Conservation (phyloP, 169 alveolate genomes). For the Plasmodium gaboni region DNA sequence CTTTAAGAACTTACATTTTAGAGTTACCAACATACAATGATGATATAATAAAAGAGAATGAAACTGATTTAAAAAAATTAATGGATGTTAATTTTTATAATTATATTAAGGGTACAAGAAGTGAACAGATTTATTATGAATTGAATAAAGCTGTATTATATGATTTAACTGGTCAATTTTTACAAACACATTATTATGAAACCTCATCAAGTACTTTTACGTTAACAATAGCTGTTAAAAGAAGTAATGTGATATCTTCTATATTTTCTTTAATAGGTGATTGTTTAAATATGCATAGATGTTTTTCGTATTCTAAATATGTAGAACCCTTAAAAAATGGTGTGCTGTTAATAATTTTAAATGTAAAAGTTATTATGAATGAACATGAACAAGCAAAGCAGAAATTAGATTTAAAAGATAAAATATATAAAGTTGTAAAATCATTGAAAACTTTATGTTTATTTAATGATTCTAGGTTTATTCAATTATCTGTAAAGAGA, state of each 20-base stretch:
- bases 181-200: conserved; percentile 80
- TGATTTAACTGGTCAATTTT: conserved; percentile 81
- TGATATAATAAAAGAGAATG: conserved; percentile 81
- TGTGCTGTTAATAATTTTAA: conserved; percentile 37
- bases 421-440: conserved; percentile 23
- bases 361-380: conserved; percentile 34
- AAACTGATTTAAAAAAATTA: conserved; percentile 79
- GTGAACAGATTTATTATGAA: conserved; percentile 83
- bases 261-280: conserved; percentile 88
- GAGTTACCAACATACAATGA: conserved; percentile 81
- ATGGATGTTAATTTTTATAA: conserved; percentile 83
- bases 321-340: conserved; percentile 85
- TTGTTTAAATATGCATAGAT: conserved; percentile 85
- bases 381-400: conserved; percentile 3
- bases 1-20: conserved; percentile 86
- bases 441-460: conserved; percentile 53
- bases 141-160: conserved; percentile 80
- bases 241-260: conserved; percentile 82
- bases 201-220: conserved; percentile 77
- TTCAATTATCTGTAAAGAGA: conserved; percentile 62
- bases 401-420: not conserved
- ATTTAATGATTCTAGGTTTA: conserved; percentile 39
- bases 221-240: conserved; percentile 86
- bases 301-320: conserved; percentile 87
- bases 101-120: conserved; percentile 83